Conservation (phyloP, 2,329 filamentous ascomycete genomes). For the Zelopaecilomyces penicillatus region DNA sequence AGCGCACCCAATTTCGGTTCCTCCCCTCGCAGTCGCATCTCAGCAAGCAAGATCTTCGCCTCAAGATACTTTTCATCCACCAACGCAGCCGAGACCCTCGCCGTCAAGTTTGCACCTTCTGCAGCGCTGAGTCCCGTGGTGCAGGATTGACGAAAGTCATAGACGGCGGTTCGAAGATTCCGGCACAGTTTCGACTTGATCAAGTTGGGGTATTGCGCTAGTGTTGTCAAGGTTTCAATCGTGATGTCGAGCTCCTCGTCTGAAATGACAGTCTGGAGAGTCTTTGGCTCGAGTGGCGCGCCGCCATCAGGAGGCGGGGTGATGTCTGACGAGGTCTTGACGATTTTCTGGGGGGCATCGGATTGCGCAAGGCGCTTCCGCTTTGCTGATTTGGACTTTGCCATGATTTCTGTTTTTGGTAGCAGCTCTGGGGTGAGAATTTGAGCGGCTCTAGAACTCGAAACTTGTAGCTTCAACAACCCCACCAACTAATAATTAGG, state of each 20-base stretch:
- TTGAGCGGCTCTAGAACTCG: too few relatives aligned
- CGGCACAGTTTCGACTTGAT: constrained; percentile 64
- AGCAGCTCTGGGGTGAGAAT: too few relatives aligned
- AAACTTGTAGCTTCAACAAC: too few relatives aligned
- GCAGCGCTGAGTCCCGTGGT: constrained; percentile 56
- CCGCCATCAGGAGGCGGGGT: constrained; percentile 29
- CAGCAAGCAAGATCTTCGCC: constrained; percentile 56
- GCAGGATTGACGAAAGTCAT: constrained; percentile 60
- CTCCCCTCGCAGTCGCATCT: constrained; percentile 60
- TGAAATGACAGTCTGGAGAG: constrained; percentile 45
- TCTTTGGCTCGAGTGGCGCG: constrained; percentile 35
- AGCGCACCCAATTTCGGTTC: constrained; percentile 59
- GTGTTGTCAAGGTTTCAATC: constrained; percentile 52
- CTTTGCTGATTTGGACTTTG: constrained; percentile 38
- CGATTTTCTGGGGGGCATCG: constrained; percentile 27
- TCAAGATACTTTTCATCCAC: constrained; percentile 58
- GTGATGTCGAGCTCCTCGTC: constrained; percentile 59
- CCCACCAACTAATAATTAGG: too few relatives aligned
- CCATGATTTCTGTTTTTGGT: constrained; percentile 19
- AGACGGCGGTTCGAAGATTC: constrained; percentile 57
- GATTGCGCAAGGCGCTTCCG: constrained; percentile 33
- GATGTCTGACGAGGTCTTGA: constrained; percentile 24
- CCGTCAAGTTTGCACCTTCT: constrained; percentile 55
- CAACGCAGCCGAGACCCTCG: constrained; percentile 56
- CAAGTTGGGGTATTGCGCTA: constrained; percentile 50